These are phyloP conservation scores for Magnolia sinica DNA, from an alignment of 164 flowering plant species.

Conservation along the genomic window DNA sequence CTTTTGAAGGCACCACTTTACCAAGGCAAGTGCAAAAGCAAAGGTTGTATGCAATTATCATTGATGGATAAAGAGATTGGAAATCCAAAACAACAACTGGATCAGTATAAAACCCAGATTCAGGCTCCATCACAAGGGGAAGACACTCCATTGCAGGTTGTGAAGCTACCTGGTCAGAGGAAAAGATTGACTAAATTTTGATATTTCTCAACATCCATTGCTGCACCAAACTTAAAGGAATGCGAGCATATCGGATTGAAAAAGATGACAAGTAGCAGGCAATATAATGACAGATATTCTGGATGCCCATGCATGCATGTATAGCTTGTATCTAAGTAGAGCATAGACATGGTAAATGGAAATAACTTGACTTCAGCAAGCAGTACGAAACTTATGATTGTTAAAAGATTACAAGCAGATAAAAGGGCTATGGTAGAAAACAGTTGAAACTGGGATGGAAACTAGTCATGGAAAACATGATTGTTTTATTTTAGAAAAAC, in stretches of 20 bases:
- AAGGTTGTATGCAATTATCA: conserved; percentile 95
- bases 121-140: conserved; percentile 99
- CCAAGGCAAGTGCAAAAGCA: conserved; percentile 95
- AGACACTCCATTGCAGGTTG: conserved; percentile 99
- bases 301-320: neutral
- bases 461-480: neutral
- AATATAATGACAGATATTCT: neutral
- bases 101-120: conserved; percentile 92
- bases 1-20: conserved; percentile 63
- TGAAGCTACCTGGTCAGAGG: conserved; percentile 63
- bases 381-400: no score
- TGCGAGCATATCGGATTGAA: neutral
- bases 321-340: neutral
- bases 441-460: neutral
- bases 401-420: neutral
- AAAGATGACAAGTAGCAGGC: neutral
- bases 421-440: neutral
- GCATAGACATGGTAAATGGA: neutral
- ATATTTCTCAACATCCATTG: neutral
- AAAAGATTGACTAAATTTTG: neutral
- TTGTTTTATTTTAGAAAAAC: no score
- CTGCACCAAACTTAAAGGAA: neutral
- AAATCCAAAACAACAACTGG: conserved; percentile 97
- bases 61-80: conserved; percentile 97
- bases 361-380: neutral